Evolutionary conservation across 495 filamentous ascomycete genomes (phyloP), one percentile per base, ranked within the genome.

Genomic region (Pseudoneurospora amorphoporcata): DNA sequence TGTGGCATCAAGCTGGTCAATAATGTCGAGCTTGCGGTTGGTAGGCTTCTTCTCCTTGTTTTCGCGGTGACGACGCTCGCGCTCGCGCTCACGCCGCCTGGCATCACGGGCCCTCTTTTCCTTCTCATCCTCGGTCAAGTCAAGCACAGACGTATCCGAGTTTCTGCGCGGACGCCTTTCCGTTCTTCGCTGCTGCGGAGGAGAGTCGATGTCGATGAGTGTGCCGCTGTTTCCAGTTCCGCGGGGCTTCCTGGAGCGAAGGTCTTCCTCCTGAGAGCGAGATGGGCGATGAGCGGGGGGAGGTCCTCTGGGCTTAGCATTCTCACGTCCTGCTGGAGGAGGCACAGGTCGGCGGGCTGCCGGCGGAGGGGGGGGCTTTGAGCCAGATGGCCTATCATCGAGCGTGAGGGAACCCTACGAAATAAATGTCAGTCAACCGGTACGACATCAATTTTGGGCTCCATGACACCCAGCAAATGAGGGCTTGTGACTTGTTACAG

Each of bases 1-100:
- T 12, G 95, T 97, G 61, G 95, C 95, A 85, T 99, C 96, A 68
- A 99, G 85, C 78, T 97, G 95, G 81, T 99, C 96, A 76, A 99
- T 99, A 69, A 98, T 88, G 80, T 99, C 96, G 71, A 98, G 81
- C 73, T 90, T 89, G 70, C 90, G 87, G 72, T 85, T 88, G 71
- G 82, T 83, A 77, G 82, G 85, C 79, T 84, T 88, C 80, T 85
- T 89, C 71, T 86, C 79, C 79, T 84, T 87, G 73, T 86, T 84
- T 72, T 94, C 89, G 71, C 85, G 87, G 65, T 88, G 82, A 81
- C 81, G 89, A 83, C 77, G 84, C 85, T 77, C 91, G 83, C 92
- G 88, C 70, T 96, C 92, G 43, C 92, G 88, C 71, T 97, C 93
- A 65, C 88, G 89, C 37, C 89, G 88, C 74, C 88, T 86, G 73